Evolutionary conservation across 1,284 basidiomycete species (phyloP), one percentile per base, ranked within the genome.

Genomic region (Ganoderma boninense): DNA sequence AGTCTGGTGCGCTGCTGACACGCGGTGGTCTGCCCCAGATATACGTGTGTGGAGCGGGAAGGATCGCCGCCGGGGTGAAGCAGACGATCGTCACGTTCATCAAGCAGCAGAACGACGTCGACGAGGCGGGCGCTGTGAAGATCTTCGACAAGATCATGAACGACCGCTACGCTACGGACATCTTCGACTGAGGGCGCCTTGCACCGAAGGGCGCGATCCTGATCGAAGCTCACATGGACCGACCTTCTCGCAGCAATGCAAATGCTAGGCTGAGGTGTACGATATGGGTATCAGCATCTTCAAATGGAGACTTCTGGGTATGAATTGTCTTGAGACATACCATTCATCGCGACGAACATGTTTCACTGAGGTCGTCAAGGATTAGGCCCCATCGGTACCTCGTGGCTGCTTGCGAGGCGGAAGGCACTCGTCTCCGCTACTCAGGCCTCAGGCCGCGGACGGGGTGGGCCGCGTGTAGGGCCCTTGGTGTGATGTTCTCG

Each of bases 1-100:
- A 13, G 46, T 64, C 23, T n/a, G 7, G 32, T 56, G 13, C 8
- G 20, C 1, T 54, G 57, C 57, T 60, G n/a, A n/a, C 11, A 60
- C 57, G 5, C n/a, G 7, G 4, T 11, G 18, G n/a, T 18, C 40
- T n/a, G 26, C n/a, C 35, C 3, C 71, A 85, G 82, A 82, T 86
- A 71, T 87, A 82, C 73, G 82, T 85, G 1, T 87, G 86, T 71
- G 86, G 86, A 8, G 82, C 83, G 0, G 77, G 79, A 16, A 75
- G 73, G 44, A 78, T 83, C 7, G 81, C 84, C 0, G 78, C 77
- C 32, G 82, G 79, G 0, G 77, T 85, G 52, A 83, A 82, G 69
- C 72, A 77, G 11, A 77, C 77, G 26, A 79, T 82, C 1, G 75
- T 82, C 32, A 77, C 80, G n/a, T 80, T 84, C 44, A 77, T 85